Evolutionary conservation across 768 basidiomycete genomes (phyloP).

Genomic region (Paxillus ammoniavirescens): DNA sequence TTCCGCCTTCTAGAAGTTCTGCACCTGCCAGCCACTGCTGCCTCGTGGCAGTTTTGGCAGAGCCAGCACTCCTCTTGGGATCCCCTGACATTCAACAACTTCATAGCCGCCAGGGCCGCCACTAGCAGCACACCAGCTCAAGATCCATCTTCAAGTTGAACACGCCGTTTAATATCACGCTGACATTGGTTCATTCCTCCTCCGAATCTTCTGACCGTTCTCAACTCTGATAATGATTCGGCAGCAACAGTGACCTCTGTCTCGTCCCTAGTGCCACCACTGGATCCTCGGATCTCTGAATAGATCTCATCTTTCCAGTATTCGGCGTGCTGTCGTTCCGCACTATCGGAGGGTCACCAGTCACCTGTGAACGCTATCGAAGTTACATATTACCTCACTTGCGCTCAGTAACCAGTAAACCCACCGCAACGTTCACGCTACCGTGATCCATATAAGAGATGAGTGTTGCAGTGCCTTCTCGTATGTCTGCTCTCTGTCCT

Average conservation of each 20-base stretch:
- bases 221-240: neutral
- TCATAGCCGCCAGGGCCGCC: too few species aligned
- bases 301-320: neutral
- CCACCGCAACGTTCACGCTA: slow-evolving; percentile 4
- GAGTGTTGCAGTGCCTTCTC: slow-evolving; percentile 20
- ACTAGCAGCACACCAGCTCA: too few species aligned
- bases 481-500: slow-evolving; percentile 18
- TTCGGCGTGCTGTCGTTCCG: neutral
- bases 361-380: neutral
- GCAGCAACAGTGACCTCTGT: neutral
- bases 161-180: too few species aligned
- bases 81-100: too few species aligned
- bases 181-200: too few species aligned
- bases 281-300: neutral
- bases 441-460: neutral
- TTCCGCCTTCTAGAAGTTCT: too few species aligned
- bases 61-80: too few species aligned
- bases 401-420: neutral
- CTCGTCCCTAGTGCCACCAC: neutral
- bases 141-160: too few species aligned
- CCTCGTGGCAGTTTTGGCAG: too few species aligned
- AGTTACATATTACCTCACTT: neutral
- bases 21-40: too few species aligned
- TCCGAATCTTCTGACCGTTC: too few species aligned
- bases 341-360: neutral